These are phyloP conservation scores for Blastobotrys americana DNA, from an alignment of 805 yeast genomes.

Conservation along the genomic window DNA sequence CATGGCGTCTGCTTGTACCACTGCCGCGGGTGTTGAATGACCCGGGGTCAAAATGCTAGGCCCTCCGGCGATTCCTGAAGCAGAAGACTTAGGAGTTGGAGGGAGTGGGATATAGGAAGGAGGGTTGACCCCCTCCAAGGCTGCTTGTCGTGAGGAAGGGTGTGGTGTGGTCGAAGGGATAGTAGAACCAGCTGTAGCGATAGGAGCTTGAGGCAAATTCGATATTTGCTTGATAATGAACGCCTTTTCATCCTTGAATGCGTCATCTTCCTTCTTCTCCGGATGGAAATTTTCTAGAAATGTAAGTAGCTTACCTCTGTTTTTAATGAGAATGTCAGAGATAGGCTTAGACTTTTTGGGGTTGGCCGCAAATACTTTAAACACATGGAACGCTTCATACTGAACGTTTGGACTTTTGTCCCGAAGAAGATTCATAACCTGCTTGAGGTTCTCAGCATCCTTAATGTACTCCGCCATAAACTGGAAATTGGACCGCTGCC, in stretches of 20 bases:
- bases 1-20: slow-evolving; percentile 3
- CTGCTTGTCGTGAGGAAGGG: slow-evolving; percentile 6
- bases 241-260: slow-evolving; percentile 69
- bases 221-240: slow-evolving; percentile 72
- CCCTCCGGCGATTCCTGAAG: slow-evolving; percentile 4
- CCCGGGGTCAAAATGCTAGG: slow-evolving; percentile 21
- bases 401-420: slow-evolving; percentile 88
- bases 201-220: slow-evolving; percentile 21
- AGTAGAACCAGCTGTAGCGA: slow-evolving; percentile 9
- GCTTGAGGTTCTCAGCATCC: slow-evolving; percentile 73
- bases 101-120: not conserved
- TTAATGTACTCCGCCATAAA: slow-evolving; percentile 73
- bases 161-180: slow-evolving; percentile 9
- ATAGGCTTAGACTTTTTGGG: slow-evolving; percentile 81
- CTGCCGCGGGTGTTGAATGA: not conserved
- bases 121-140: not conserved
- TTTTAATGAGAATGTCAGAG: slow-evolving; percentile 73
- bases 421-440: slow-evolving; percentile 76
- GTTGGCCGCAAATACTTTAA: slow-evolving; percentile 93
- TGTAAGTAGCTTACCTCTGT: slow-evolving; percentile 64
- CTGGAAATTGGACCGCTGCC: slow-evolving; percentile 60
- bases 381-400: slow-evolving; percentile 84
- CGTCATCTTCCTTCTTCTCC: slow-evolving; percentile 53
- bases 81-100: too few relatives aligned
- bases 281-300: slow-evolving; percentile 63